Base-by-base conservation (phyloP, 2,329 filamentous ascomycete genomes). In the Cercospora sojina region DNA sequence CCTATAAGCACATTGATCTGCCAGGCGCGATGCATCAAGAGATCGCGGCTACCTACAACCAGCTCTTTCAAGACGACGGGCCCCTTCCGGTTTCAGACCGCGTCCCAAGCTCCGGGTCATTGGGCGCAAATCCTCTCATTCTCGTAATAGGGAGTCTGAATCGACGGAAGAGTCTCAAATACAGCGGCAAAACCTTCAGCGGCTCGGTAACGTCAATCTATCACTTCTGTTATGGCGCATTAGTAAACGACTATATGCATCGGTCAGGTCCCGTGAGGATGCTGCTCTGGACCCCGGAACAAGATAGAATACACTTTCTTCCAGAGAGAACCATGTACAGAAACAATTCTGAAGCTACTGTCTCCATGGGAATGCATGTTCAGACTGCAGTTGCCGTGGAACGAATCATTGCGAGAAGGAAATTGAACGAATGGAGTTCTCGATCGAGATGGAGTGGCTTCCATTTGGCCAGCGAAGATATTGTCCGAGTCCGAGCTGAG, bases 241-340 rank as follows among this genome's bases (percentile, higher is more conserved):
- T 83, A 59, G 84, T 55, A 1, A 77, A 77, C 31, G 51, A 67
- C 60, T 67, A 69, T 47, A 79, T 96, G 71, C 90, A 97, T 72
- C 82, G 83, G 29, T 93, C 92, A 75, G 94, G 94, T 3, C 85
- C 89, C 18, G 88, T 96, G 3, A 88, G 93, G 58, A 89, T 94
- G 82, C 83, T 98, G 0, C 76, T 93, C 43, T 93, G 93, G 88
- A 74, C 88, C 3, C 83, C 86, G 1, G 82, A 88, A 51, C 81
- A 85, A 0, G 89, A 92, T 64, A 87, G 87, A 69, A 73, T 78
- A 6, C 68, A 77, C 1, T 71, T 91, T 0, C 66, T 97, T 7
- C 90, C 93, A 0, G 85, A 85, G 61, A 18, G 59, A 20, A 49
- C 35, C 27, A 32, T 62, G 25, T 58, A 67, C 51, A 56, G 59